Percentiles rank a stretch among this genome's conserved stretches.
Conservation (phyloP, 2,329 filamentous ascomycete genomes). For the Aureobasidium sp. region DNA sequence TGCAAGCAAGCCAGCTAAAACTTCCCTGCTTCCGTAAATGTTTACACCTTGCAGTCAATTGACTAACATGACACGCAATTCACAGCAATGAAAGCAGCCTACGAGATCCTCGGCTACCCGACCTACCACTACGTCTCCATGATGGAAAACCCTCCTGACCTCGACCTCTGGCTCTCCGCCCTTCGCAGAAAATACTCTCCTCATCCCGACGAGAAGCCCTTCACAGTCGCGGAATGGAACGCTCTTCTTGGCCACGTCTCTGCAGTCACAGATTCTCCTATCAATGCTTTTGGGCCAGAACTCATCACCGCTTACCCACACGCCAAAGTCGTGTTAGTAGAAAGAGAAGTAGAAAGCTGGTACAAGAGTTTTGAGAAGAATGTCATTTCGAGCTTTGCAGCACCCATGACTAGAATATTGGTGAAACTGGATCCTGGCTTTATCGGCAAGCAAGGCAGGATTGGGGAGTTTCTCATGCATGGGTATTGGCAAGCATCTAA, state of each 20-base stretch:
- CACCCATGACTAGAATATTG: neutral
- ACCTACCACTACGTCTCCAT: conserved; percentile 18
- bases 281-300: conserved; percentile 27
- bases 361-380: conserved; percentile 13
- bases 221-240: conserved; percentile 21
- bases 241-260: conserved; percentile 23
- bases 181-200: conserved; percentile 16
- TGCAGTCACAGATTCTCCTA: conserved; percentile 27
- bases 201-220: conserved; percentile 11
- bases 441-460: neutral
- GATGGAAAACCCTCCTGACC: conserved; percentile 17
- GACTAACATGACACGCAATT: neutral
- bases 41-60: neutral
- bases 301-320: conserved; percentile 28
- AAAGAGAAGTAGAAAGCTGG: conserved; percentile 23
- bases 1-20: no score
- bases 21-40: no score
- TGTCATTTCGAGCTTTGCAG: neutral
- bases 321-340: conserved; percentile 28
- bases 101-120: conserved; percentile 16
- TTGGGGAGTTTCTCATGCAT: neutral
- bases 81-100: conserved; percentile 16
- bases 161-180: conserved; percentile 18
- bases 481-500: neutral
- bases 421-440: neutral